Evolutionary conservation across 352 stramenopile genomes (phyloP), one percentile per base, ranked within the genome.

Genomic region (Thalassiosira livingstoniorum): DNA sequence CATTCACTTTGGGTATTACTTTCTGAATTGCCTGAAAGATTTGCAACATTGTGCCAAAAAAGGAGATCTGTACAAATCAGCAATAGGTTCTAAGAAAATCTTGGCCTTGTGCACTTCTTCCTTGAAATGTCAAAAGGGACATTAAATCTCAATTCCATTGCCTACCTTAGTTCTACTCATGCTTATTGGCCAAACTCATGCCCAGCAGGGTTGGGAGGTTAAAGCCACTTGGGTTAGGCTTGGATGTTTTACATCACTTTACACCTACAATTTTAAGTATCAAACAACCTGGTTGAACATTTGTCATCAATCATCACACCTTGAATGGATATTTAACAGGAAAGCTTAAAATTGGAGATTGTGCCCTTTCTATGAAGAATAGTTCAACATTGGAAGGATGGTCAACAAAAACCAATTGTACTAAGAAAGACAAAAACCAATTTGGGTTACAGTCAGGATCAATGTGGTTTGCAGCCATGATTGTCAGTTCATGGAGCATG

Each of bases 371-470:
- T 2, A 62, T 70, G 58, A 78, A 39, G 13, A 60, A 78, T 45
- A 71, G 57, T 15, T 32, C 43, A 5, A 72, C 63, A 18, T 61
- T 43, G 32, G 63, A 72, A 61, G 63, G 63, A 10, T 72, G 63
- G 63, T 4, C 42, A 4, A 58, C 25, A 42, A 72, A 72, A 61
- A 61, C 63, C 5, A 61, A 58, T 51, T 72, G 58, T 29, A 15
- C 4, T 27, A 43, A 31, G 63, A 72, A 13, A 25, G 13, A 21
- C 27, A 72, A 51, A 64, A 67, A 5, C 31, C 31, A 5, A 90
- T 91, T n/a, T 72, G 65, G 1, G 45, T 29, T 7, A 78, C 87
- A 67, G 90, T 73, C 89, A 73, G 63, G 29, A 39, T 58, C 47
- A n/a, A 37, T 18, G 54, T 63, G 2, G 54, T 18, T 13, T 11